phyloP scores from a whole-genome alignment of 768 basidiomycete species.

The Porphyrellus cyaneotinctus region DNA sequence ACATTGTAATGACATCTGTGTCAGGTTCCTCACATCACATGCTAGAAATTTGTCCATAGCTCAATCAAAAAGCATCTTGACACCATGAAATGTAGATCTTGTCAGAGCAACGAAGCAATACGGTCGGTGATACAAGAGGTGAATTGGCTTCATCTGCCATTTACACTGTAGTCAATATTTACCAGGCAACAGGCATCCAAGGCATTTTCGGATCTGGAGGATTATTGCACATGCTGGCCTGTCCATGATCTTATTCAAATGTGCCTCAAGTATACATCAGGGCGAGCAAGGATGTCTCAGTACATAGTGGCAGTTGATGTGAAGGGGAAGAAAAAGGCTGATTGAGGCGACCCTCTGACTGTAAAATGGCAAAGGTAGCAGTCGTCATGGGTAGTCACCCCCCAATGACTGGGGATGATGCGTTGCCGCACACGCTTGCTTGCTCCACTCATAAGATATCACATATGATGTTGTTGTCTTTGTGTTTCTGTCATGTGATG shows the following conservation, averaged over 20 bases:
- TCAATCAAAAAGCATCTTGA: slow-evolving; percentile 5
- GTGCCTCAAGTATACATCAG: neutral
- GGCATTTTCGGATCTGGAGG: neutral
- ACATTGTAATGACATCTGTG: no score
- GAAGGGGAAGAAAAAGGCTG: no score
- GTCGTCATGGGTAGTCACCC: no score
- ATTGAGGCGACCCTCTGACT: no score
- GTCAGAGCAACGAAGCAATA: neutral
- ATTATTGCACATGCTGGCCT: neutral
- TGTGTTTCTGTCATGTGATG: no score
- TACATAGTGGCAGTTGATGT: no score
- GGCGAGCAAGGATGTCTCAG: neutral
- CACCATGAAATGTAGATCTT: neutral
- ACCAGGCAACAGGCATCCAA: neutral
- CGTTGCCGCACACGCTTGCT: no score
- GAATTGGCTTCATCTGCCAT: neutral
- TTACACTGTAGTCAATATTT: no score
- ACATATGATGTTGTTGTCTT: no score
- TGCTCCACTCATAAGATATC: no score
- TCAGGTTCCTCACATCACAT: neutral
- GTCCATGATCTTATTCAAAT: neutral
- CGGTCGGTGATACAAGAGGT: neutral
- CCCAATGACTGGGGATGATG: no score
- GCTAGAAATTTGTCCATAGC: slow-evolving; percentile 1
- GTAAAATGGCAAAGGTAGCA: no score